phyloP scores from a whole-genome alignment of 371 early-diverging fungal species.

The Lichtheimia corymbifera region DNA sequence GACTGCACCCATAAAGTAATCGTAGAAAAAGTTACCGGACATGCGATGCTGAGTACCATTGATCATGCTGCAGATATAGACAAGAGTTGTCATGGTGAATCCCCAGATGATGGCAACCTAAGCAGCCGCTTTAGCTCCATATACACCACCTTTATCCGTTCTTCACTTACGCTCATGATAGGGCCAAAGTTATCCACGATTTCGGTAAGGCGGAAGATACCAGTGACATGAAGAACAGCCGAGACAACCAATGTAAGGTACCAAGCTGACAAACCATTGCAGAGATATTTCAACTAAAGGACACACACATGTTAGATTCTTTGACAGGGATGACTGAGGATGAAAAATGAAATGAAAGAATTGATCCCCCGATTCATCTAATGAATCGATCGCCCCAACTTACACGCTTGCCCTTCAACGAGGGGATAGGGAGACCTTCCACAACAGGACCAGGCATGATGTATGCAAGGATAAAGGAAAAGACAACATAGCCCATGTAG shows the following conservation, averaged over 20 bases:
- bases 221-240: slow-evolving; percentile 49
- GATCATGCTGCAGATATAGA: slow-evolving; percentile 36
- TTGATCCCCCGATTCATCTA: too few relatives aligned
- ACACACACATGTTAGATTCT: slow-evolving; percentile 2
- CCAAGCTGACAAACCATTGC: slow-evolving; percentile 62
- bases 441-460: slow-evolving; percentile 72
- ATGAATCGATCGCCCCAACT: slow-evolving; percentile 4
- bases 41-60: slow-evolving; percentile 55
- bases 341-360: too few relatives aligned
- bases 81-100: slow-evolving; percentile 47
- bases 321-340: too few relatives aligned
- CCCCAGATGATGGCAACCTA: slow-evolving; percentile 56
- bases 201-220: slow-evolving; percentile 51
- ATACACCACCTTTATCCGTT: not conserved
- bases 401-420: slow-evolving; percentile 58
- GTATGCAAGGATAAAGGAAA: slow-evolving; percentile 58
- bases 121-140: not conserved
- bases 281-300: slow-evolving; percentile 50
- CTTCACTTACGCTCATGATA: slow-evolving; percentile 49
- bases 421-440: slow-evolving; percentile 70
- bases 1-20: slow-evolving; percentile 74
- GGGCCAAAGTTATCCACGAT: slow-evolving; percentile 66
- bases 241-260: slow-evolving; percentile 52
- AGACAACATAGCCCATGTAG: slow-evolving; percentile 62
- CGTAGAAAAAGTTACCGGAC: slow-evolving; percentile 80